Percentiles rank a stretch among this genome's conserved stretches.
These are phyloP conservation scores for Ramularia endophylla DNA, from an alignment of 2,329 filamentous ascomycete species.

Conservation along the genomic window DNA sequence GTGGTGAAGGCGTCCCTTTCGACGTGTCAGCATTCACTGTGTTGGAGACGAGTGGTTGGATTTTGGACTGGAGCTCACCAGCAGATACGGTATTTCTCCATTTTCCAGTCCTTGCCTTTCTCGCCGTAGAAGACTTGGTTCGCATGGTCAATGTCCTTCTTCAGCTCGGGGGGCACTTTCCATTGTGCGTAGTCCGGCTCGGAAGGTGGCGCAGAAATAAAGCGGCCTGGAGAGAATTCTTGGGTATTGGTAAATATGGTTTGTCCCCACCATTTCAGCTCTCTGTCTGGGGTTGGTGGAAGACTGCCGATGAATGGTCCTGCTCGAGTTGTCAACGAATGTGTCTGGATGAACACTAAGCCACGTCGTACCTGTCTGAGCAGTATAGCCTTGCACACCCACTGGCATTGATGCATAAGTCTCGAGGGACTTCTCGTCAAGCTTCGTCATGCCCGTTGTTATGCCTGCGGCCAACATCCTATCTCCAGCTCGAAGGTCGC, in stretches of 20 bases:
- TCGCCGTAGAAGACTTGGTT: conserved; percentile 56
- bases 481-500: conserved; percentile 48
- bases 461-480: conserved; percentile 54
- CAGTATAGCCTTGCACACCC: conserved; percentile 41
- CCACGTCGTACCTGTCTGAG: conserved; percentile 8
- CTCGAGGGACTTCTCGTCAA: conserved; percentile 34
- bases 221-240: conserved; percentile 48
- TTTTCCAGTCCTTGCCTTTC: conserved; percentile 50
- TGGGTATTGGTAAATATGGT: conserved; percentile 54
- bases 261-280: conserved; percentile 57
- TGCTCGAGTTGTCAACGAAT: conserved; percentile 20
- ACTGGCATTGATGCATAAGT: conserved; percentile 40
- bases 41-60: too few species aligned
- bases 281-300: conserved; percentile 44
- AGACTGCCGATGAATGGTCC: conserved; percentile 54
- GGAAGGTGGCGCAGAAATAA: conserved; percentile 53
- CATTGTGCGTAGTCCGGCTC: conserved; percentile 57
- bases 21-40: background rate
- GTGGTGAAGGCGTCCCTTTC: conserved; percentile 60
- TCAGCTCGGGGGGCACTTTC: conserved; percentile 51
- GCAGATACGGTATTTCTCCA: conserved; percentile 60
- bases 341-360: background rate
- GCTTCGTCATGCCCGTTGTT: conserved; percentile 43
- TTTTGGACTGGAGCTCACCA: conserved; percentile 44
- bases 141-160: conserved; percentile 54